phyloP scores from a whole-genome alignment of 345 rosid species.

The Psidium friedrichsthalianum region DNA sequence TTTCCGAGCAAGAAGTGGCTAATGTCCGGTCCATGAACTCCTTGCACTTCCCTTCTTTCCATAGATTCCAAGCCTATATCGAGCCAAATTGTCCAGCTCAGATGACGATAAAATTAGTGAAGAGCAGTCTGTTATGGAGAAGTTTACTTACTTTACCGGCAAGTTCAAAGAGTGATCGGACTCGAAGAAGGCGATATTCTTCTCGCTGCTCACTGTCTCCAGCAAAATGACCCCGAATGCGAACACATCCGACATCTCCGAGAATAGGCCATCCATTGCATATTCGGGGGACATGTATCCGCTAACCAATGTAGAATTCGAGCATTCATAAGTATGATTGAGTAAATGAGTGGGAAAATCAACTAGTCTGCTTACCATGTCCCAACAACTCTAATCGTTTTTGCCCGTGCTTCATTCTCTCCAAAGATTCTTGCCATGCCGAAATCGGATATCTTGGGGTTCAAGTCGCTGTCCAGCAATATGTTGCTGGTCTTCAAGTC shows the following conservation, averaged over 20 bases:
- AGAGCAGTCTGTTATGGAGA: background rate
- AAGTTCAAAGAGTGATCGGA: background rate
- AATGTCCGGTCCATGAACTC: conserved; percentile 1
- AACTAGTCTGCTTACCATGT: conserved; percentile 1
- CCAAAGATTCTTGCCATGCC: conserved; percentile 4
- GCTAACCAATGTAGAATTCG: background rate
- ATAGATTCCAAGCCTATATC: conserved; percentile 1
- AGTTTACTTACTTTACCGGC: background rate
- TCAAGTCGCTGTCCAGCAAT: background rate
- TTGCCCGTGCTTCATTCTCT: background rate
- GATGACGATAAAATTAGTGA: background rate
- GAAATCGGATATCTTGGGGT: conserved; percentile 7
- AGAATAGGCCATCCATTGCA: background rate
- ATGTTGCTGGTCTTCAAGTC: conserved; percentile 1
- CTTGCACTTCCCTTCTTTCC: background rate
- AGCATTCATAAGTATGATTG: background rate
- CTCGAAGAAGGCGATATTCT: background rate
- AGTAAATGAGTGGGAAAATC: background rate
- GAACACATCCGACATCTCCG: background rate
- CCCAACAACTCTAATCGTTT: conserved; percentile 1
- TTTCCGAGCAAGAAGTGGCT: background rate
- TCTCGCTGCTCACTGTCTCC: background rate
- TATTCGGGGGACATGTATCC: background rate
- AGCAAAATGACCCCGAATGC: background rate
- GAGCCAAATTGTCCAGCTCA: background rate